Conservation (phyloP, 192 early-diverging fungal species). For the Coemansia pectinata region DNA sequence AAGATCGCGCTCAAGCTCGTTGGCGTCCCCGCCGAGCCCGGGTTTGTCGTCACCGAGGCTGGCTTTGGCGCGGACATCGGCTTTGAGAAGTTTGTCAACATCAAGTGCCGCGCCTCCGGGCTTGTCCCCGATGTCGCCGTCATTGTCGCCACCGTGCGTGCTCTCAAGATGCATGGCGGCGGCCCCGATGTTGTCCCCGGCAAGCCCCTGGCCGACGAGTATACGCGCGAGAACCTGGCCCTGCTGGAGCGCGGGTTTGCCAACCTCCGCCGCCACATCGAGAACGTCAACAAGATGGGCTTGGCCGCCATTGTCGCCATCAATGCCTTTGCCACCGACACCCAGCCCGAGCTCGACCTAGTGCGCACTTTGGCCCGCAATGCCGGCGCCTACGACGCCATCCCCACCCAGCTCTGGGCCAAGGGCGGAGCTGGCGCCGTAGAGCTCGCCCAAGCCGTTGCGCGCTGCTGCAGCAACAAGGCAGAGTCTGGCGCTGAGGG, state of each 20-base stretch:
- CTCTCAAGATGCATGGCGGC: conserved; percentile 98
- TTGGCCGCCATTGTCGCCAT: conserved; percentile 90
- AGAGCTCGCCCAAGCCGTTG: conserved; percentile 84
- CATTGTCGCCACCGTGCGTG: conserved; percentile 90
- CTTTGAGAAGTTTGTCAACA: conserved; percentile 99
- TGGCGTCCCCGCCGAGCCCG: conserved; percentile 68
- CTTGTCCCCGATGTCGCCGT: conserved; percentile 89
- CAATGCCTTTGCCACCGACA: conserved; percentile 88
- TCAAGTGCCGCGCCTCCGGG: conserved; percentile 92
- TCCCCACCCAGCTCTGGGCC: conserved; percentile 93
- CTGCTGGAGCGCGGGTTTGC: conserved; percentile 79
- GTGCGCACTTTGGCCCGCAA: conserved; percentile 70
- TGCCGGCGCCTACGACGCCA: conserved; percentile 87
- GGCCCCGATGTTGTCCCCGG: conserved; percentile 90
- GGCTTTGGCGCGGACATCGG: conserved; percentile 99
- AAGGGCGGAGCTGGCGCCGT: conserved; percentile 87
- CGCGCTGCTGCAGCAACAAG: conserved; percentile 63
- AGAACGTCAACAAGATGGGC: conserved; percentile 88
- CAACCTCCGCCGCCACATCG: conserved; percentile 89
- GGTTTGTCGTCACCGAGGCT: conserved; percentile 97
- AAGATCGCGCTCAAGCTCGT: conserved; percentile 92
- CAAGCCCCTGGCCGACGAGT: conserved; percentile 86
- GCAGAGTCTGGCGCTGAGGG: conserved; percentile 1
- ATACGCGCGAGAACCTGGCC: conserved; percentile 85
- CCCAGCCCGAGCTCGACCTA: conserved; percentile 79